Conservation (phyloP, 768 basidiomycete genomes). For the Piloderma croceum region DNA sequence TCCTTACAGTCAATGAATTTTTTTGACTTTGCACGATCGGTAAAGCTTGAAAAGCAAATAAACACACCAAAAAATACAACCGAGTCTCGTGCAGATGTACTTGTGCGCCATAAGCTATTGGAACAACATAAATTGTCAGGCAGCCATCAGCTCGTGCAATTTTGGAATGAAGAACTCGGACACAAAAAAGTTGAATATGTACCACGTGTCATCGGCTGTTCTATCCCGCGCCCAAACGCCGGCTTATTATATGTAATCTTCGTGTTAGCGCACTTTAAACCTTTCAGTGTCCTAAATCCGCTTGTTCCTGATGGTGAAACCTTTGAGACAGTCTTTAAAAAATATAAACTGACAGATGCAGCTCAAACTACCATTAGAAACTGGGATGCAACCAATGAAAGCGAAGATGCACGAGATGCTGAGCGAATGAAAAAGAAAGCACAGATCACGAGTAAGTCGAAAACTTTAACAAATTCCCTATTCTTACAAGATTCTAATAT, state of each 20-base stretch:
- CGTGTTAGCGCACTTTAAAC: constrained; percentile 19
- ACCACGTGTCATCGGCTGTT: too few relatives aligned
- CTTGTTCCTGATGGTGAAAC: too few relatives aligned
- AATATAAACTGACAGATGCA: too few relatives aligned
- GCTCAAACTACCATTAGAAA: too few relatives aligned
- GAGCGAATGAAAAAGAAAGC: constrained; percentile 18
- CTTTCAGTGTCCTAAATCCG: constrained; percentile 9
- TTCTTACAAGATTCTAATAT: constrained; percentile 27
- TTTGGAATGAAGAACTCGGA: constrained; percentile 4
- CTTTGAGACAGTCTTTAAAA: too few relatives aligned
- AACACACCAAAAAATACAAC: constrained; percentile 13
- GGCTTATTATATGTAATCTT: constrained; percentile 9
- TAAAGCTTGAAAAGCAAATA: too few relatives aligned
- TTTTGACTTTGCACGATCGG: too few relatives aligned
- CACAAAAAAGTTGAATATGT: not conserved
- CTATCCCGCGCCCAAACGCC: not conserved
- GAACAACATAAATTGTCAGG: too few relatives aligned
- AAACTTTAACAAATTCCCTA: constrained; percentile 2
- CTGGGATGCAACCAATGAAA: too few relatives aligned
- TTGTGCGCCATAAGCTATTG: constrained; percentile 12
- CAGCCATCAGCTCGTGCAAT: too few relatives aligned
- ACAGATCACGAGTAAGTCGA: constrained; percentile 3
- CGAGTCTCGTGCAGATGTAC: constrained; percentile 7
- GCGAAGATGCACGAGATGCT: constrained; percentile 30
- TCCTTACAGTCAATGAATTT: too few relatives aligned